phyloP scores from a whole-genome alignment of 2,329 filamentous ascomycete species.

The Arthrinium puccinioides region DNA sequence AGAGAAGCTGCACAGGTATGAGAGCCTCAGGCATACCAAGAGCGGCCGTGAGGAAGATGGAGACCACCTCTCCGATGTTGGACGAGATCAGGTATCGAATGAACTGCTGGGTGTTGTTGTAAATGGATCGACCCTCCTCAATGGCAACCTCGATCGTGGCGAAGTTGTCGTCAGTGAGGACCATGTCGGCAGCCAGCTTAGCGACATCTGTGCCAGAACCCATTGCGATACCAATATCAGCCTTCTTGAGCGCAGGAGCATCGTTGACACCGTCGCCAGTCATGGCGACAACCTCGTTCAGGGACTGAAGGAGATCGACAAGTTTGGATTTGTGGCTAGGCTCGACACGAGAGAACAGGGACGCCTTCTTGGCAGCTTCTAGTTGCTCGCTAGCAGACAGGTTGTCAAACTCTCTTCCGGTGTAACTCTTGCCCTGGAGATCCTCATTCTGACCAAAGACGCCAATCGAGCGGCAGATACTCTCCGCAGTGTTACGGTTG shows the following conservation, averaged over 20 bases:
- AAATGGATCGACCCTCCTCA: constrained; percentile 95
- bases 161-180: constrained; percentile 97
- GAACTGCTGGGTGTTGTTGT: constrained; percentile 99
- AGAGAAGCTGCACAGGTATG: constrained; percentile 93
- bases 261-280: constrained; percentile 98
- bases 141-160: constrained; percentile 94
- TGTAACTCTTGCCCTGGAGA: constrained; percentile 86
- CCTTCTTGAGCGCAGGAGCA: constrained; percentile 94
- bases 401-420: constrained; percentile 88
- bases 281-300: constrained; percentile 96
- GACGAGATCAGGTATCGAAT: constrained; percentile 98
- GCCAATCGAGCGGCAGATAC: constrained; percentile 94
- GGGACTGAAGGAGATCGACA: constrained; percentile 88
- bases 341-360: constrained; percentile 92
- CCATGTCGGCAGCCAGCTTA: constrained; percentile 96
- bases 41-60: constrained; percentile 95
- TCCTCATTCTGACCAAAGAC: constrained; percentile 80
- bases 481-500: constrained; percentile 95
- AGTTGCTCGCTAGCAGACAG: constrained; percentile 73
- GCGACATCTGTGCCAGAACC: constrained; percentile 95
- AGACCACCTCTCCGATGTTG: constrained; percentile 98
- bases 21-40: constrained; percentile 96
- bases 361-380: constrained; percentile 76
- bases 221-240: constrained; percentile 98
- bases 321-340: constrained; percentile 96